Evolutionary conservation across 169 alveolate species (phyloP).

Genomic region (Perkinsus olseni): DNA sequence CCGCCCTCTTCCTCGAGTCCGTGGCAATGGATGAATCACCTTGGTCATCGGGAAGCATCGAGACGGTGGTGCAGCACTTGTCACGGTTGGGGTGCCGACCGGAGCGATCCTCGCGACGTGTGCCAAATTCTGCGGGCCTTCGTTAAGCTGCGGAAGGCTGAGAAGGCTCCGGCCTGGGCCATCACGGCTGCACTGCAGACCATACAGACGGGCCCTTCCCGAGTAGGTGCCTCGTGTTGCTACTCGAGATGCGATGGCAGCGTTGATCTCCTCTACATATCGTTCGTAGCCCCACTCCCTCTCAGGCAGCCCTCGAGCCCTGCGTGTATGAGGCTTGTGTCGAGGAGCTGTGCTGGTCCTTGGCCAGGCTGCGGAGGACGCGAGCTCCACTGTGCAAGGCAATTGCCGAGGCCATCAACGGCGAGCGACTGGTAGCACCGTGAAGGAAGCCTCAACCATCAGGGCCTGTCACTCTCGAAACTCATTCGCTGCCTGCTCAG

Average conservation of each 20-base stretch:
- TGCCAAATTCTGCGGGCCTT: background rate
- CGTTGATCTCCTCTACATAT: too few species aligned
- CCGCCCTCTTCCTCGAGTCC: background rate
- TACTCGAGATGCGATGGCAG: background rate
- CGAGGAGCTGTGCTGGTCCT: background rate
- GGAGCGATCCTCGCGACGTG: background rate
- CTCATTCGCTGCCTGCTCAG: too few species aligned
- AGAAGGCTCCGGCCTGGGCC: background rate
- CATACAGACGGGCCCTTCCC: background rate
- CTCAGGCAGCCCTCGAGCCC: background rate
- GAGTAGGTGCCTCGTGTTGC: background rate
- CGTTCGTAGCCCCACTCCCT: too few species aligned
- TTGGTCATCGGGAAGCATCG: background rate
- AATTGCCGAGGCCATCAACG: background rate
- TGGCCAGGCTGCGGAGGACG: background rate
- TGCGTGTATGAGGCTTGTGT: background rate
- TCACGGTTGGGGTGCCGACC: background rate
- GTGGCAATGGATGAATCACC: background rate
- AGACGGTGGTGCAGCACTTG: background rate
- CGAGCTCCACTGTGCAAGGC: background rate
- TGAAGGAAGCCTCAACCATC: too few species aligned
- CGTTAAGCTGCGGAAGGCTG: background rate
- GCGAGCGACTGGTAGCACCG: background rate
- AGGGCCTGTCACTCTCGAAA: too few species aligned
- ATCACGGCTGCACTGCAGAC: background rate